phyloP scores from a whole-genome alignment of 2,329 filamentous ascomycete species.

The Cryphonectria parasitica region DNA sequence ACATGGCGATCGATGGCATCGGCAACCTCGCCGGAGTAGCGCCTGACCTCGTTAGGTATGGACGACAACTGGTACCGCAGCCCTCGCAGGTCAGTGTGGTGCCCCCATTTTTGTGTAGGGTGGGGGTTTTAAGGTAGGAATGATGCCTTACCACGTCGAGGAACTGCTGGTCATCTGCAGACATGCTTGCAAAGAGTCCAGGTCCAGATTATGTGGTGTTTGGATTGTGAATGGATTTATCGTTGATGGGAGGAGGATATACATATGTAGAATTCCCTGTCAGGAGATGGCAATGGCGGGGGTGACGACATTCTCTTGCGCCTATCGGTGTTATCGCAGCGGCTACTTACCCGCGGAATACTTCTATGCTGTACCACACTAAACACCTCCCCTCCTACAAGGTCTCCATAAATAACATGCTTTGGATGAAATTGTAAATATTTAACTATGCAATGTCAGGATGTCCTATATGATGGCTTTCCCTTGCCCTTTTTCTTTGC shows the following conservation, averaged over 20 bases:
- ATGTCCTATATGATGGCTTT: background rate
- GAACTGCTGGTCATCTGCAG: constrained; percentile 33
- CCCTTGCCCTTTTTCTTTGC: background rate
- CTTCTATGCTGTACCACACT: background rate
- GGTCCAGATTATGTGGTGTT: background rate
- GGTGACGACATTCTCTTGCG: background rate
- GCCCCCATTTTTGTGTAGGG: background rate
- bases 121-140: too few relatives aligned
- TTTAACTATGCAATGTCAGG: background rate
- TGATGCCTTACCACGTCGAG: constrained; percentile 31
- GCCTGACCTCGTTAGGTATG: constrained; percentile 65
- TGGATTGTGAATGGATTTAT: background rate
- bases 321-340: constrained; percentile 1
- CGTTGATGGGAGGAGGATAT: background rate
- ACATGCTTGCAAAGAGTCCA: constrained; percentile 25
- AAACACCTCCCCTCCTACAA: too few relatives aligned
- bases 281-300: background rate
- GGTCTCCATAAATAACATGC: too few relatives aligned
- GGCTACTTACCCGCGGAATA: background rate
- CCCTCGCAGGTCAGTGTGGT: background rate
- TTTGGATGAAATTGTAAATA: too few relatives aligned
- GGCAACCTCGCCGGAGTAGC: constrained; percentile 73
- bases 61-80: constrained; percentile 50
- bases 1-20: constrained; percentile 81
- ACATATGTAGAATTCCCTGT: background rate